Conservation (phyloP, 352 stramenopile species). For the Globisporangium carolinianum region DNA sequence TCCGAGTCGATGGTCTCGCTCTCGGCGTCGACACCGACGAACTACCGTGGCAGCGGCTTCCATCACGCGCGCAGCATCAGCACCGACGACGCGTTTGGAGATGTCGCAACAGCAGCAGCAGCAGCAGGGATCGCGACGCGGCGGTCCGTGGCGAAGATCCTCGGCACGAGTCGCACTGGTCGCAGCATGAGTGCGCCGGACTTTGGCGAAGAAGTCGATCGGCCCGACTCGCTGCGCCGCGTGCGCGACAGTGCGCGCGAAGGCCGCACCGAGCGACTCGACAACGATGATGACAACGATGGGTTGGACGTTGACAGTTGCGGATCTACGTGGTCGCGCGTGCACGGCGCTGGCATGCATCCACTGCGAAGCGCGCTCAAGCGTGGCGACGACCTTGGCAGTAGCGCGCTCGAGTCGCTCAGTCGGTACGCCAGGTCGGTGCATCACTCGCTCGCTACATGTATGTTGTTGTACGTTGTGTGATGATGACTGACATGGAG, state of each 20-base stretch:
- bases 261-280: conserved; percentile 14
- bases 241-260: conserved; percentile 32
- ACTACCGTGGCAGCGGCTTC: conserved; percentile 3
- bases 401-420: conserved; percentile 34
- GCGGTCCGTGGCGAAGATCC: conserved; percentile 1
- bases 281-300: background rate
- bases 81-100: conserved; percentile 45
- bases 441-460: too few relatives aligned
- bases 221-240: conserved; percentile 16
- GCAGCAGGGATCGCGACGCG: background rate
- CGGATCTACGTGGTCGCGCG: background rate
- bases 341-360: background rate
- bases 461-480: background rate
- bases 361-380: conserved; percentile 32
- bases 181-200: conserved; percentile 78
- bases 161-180: conserved; percentile 19
- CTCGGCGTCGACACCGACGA: conserved; percentile 38
- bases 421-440: conserved; percentile 13
- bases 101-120: conserved; percentile 12
- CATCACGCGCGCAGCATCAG: conserved; percentile 11
- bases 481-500: background rate
- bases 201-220: conserved; percentile 50
- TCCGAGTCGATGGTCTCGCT: conserved; percentile 36
- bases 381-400: conserved; percentile 30
- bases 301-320: background rate